These are phyloP conservation scores for Wickerhamiella sorbophila DNA, from an alignment of 805 yeast species.

Conservation along the genomic window DNA sequence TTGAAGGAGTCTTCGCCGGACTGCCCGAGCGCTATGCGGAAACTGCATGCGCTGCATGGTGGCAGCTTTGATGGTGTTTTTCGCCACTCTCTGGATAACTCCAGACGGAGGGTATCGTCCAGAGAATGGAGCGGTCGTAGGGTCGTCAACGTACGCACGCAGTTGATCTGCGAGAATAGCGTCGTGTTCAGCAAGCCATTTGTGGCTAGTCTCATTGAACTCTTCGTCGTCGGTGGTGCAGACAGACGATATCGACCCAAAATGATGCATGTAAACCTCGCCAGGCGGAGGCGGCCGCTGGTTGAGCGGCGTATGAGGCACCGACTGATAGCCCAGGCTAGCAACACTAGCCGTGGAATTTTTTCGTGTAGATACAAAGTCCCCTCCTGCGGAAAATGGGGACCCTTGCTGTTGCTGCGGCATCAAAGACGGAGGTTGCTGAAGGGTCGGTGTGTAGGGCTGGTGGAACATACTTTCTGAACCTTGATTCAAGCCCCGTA, in stretches of 20 bases:
- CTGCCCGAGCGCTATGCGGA: slow-evolving; percentile 23
- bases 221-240: slow-evolving; percentile 22
- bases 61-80: slow-evolving; percentile 33
- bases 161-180: slow-evolving; percentile 34
- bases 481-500: background rate
- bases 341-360: slow-evolving; percentile 2
- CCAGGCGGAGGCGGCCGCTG: slow-evolving; percentile 12
- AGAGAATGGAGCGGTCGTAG: slow-evolving; percentile 56
- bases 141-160: slow-evolving; percentile 37
- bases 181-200: slow-evolving; percentile 27
- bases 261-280: slow-evolving; percentile 13
- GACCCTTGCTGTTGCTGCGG: background rate
- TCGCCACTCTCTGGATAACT: slow-evolving; percentile 44
- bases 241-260: slow-evolving; percentile 20
- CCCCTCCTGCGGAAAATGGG: background rate
- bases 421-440: background rate
- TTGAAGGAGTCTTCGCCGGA: slow-evolving; percentile 21
- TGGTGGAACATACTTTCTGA: background rate
- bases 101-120: slow-evolving; percentile 55
- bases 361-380: background rate
- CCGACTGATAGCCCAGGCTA: slow-evolving; percentile 8
- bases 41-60: slow-evolving; percentile 16
- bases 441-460: background rate
- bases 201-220: slow-evolving; percentile 10
- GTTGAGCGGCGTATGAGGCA: slow-evolving; percentile 18